phyloP scores from a whole-genome alignment of 2,329 filamentous ascomycete species.

The Colletotrichum cereale region DNA sequence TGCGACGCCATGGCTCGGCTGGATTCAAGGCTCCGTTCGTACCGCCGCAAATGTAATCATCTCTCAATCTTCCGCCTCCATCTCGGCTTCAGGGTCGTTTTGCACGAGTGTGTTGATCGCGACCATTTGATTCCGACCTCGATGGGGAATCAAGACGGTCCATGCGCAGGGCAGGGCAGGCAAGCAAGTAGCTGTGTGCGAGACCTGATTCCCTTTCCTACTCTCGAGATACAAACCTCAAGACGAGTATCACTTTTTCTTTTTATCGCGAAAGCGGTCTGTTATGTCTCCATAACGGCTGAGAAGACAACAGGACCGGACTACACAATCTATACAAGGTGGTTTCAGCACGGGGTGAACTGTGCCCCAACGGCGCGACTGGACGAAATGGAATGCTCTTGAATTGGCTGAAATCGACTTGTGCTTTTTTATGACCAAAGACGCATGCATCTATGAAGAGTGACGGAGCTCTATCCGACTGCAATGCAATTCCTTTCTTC shows the following conservation, averaged over 20 bases:
- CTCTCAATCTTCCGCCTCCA: too few relatives aligned
- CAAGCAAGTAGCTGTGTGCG: too few relatives aligned
- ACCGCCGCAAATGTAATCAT: too few relatives aligned
- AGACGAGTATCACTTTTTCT: constrained; percentile 3
- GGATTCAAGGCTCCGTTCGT: too few relatives aligned
- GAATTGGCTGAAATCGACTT: constrained; percentile 36
- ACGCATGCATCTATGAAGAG: constrained; percentile 40
- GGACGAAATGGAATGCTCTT: constrained; percentile 11
- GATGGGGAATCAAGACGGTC: not conserved
- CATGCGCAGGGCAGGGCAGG: too few relatives aligned
- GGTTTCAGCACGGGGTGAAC: not conserved
- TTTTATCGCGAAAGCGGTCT: not conserved
- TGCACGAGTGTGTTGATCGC: too few relatives aligned
- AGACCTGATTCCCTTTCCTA: not conserved
- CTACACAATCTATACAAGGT: not conserved
- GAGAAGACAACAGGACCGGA: not conserved
- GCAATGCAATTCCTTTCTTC: constrained; percentile 34
- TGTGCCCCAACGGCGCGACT: too few relatives aligned
- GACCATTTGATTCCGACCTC: too few relatives aligned
- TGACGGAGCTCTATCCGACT: constrained; percentile 31
- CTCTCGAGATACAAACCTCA: not conserved
- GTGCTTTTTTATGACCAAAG: constrained; percentile 40
- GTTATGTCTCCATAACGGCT: not conserved
- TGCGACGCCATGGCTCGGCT: too few relatives aligned
- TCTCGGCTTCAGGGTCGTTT: too few relatives aligned